phyloP scores from a whole-genome alignment of 2,329 filamentous ascomycete species.

The Xylaria sp. region DNA sequence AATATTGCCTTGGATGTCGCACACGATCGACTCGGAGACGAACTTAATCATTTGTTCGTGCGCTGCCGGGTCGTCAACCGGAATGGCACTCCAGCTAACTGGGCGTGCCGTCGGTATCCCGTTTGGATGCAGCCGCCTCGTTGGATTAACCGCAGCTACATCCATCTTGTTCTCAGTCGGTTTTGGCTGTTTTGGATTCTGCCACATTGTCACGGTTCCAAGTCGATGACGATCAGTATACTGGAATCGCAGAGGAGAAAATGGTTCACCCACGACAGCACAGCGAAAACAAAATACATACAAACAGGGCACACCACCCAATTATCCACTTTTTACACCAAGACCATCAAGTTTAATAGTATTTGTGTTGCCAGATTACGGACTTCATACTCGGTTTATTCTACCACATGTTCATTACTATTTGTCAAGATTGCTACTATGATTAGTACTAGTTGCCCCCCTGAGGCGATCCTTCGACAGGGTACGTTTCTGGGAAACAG shows the following conservation, averaged over 20 bases:
- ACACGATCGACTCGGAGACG: constrained; percentile 37
- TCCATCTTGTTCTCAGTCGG: constrained; percentile 11
- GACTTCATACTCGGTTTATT: constrained; percentile 21
- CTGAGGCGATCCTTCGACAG: constrained; percentile 35
- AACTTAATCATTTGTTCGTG: constrained; percentile 39
- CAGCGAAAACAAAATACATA: constrained; percentile 9
- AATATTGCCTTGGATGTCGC: constrained; percentile 36
- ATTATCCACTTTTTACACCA: constrained; percentile 21
- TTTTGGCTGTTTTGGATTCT: constrained; percentile 7
- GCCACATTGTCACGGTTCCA: neutral
- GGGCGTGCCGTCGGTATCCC: constrained; percentile 24
- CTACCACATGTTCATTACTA: constrained; percentile 19
- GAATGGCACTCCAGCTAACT: constrained; percentile 35
- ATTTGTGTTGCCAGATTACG: constrained; percentile 18
- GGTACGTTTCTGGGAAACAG: constrained; percentile 34
- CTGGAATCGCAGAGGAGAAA: constrained; percentile 11
- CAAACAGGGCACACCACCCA: constrained; percentile 5
- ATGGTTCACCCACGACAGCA: constrained; percentile 3
- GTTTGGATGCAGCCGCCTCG: constrained; percentile 31
- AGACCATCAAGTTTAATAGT: constrained; percentile 27
- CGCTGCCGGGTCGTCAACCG: constrained; percentile 34
- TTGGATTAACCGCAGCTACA: constrained; percentile 10
- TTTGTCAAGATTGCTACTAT: constrained; percentile 37
- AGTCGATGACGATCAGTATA: neutral
- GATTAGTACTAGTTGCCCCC: constrained; percentile 34